Base-by-base conservation (phyloP, 1,284 basidiomycete species). In the Exobasidium rhododendri region DNA sequence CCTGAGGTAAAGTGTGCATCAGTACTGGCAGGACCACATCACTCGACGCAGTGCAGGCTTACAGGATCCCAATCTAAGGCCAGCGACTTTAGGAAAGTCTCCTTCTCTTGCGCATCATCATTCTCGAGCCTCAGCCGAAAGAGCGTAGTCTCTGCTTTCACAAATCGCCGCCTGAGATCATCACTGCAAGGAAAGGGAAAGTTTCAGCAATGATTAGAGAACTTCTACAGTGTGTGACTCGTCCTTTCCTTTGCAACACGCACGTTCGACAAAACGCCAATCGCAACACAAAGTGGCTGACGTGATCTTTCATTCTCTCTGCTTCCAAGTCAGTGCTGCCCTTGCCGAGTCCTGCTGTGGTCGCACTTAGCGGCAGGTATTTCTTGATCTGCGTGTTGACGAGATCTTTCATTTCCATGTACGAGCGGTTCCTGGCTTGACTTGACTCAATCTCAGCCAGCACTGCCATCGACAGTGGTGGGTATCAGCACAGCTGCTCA, bases 251-350 rank as follows among this genome's bases (percentile, higher is more conserved):
- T 7, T 10, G 35, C 6, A 14, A 31, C 17, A 54, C 91, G 80
- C 81, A 96, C 93, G 91, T 92, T 61, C 92, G 87, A 81, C 93
- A 96, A 81, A 99, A 98, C 1, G 96, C 94, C 44, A 99, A 84
- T 49, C 96, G 84, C 63, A 98, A 84, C 2, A 98, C 92, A 82
- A 93, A 98, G 82, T 99, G 96, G 20, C 92, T 88, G 31, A 97
- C 84, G 76, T 94, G 90, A 80, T 99, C 96, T 70, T 85, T 88
- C 77, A 85, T 85, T 65, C 96, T 84, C 79, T 98, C 87, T n/a
- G 61, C 54, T 24, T 79, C 72, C 7, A 80, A 81, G 43, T 91
- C 86, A 59, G 83, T 66, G 61, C 86, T 82, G 29, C 81, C 78
- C 7, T 70, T 80, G 28, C 72, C 70, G 14, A 35, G 26, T 30